Percentiles rank a stretch among this genome's conserved stretches.
Evolutionary conservation across 768 basidiomycete genomes (phyloP).

Genomic region (Leccinum longicurvipes): DNA sequence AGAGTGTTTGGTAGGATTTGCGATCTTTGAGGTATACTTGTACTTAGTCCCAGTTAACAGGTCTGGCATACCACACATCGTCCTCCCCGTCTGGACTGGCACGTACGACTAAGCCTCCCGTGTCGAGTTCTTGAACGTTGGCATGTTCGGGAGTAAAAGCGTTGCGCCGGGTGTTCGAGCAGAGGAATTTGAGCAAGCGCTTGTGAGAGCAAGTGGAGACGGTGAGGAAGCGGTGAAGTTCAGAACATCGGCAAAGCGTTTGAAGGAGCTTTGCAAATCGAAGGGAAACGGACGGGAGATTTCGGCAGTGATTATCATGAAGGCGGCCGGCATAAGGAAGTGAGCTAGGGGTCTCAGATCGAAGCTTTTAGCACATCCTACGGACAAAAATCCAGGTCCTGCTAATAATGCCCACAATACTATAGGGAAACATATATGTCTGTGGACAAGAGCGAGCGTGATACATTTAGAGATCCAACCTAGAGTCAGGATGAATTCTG

Average conservation of each 20-base stretch:
- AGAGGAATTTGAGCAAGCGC: conserved; percentile 5
- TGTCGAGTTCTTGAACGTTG: conserved; percentile 6
- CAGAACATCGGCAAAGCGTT: not conserved
- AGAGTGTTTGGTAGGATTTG: not conserved
- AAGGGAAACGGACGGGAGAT: conserved; percentile 4
- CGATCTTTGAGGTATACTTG: not conserved
- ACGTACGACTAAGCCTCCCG: conserved; percentile 6
- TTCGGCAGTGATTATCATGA: not conserved
- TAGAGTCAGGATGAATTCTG: too few species aligned
- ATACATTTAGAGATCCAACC: too few species aligned
- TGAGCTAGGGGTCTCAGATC: not conserved
- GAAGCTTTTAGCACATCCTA: not conserved
- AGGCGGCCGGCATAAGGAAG: not conserved
- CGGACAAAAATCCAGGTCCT: too few species aligned
- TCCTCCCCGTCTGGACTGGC: conserved; percentile 14
- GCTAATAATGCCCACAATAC: too few species aligned
- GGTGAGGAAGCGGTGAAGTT: conserved; percentile 3
- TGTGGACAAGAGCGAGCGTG: too few species aligned
- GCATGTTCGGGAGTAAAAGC: not conserved
- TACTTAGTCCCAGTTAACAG: not conserved
- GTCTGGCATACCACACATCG: conserved; percentile 9
- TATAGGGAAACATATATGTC: too few species aligned
- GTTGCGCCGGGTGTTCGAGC: conserved; percentile 1
- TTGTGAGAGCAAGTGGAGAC: conserved; percentile 4
- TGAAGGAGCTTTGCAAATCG: conserved; percentile 2